A percentile compares a stretch with the other conserved stretches of the same genome.
phyloP scores from a whole-genome alignment of 805 yeast genomes.

The Saccharomyces paradoxus region DNA sequence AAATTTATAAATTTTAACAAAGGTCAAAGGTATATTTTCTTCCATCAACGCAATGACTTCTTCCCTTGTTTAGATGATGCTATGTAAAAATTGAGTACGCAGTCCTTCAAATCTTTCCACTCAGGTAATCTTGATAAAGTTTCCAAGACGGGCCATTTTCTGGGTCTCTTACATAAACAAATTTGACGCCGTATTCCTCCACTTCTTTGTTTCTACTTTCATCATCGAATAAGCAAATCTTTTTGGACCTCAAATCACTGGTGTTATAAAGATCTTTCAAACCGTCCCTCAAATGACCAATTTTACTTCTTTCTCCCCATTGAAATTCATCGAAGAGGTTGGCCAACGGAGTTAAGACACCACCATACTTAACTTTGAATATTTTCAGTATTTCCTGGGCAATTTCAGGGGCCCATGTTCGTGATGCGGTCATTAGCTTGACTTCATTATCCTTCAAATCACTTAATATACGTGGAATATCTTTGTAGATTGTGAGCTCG shows the following conservation, averaged over 20 bases:
- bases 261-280: constrained; percentile 41
- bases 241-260: constrained; percentile 41
- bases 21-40: neutral
- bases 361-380: constrained; percentile 42
- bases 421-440: constrained; percentile 59
- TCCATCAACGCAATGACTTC: neutral
- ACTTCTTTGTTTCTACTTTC: constrained; percentile 75
- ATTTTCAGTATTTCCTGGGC: constrained; percentile 55
- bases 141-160: constrained; percentile 47
- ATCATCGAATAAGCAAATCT: constrained; percentile 59
- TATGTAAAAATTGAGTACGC: too few relatives aligned
- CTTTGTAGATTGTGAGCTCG: constrained; percentile 51
- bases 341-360: constrained; percentile 19
- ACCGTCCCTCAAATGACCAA: constrained; percentile 50
- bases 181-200: constrained; percentile 57
- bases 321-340: constrained; percentile 48
- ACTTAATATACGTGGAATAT: constrained; percentile 55
- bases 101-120: constrained; percentile 2
- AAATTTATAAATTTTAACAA: too few relatives aligned
- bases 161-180: constrained; percentile 55
- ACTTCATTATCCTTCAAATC: constrained; percentile 44
- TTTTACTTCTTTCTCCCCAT: constrained; percentile 63
- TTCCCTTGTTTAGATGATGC: neutral
- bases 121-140: constrained; percentile 39
- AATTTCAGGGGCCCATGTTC: constrained; percentile 73